Base-by-base conservation (phyloP, 1,284 basidiomycete genomes). In the Ceratobasidium sp. region DNA sequence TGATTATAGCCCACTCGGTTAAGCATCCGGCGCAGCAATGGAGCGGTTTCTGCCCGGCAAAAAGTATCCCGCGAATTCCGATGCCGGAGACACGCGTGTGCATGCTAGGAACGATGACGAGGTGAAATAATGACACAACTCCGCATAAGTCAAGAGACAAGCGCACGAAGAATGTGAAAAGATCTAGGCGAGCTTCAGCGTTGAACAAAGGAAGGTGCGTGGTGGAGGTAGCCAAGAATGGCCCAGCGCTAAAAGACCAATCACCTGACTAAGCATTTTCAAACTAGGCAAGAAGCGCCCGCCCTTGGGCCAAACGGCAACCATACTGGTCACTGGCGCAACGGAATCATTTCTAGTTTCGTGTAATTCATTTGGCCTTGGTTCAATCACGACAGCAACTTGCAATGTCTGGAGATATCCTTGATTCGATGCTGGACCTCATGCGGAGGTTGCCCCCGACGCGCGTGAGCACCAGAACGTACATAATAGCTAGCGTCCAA, bases 401-500 rank as follows among this genome's bases (percentile, higher is more conserved):
- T 9, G 46, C 24, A 51, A 69, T 69, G 66, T 74, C 74, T 29
- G 75, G 49, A 49, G 92, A 94, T 81, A 85, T 91, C 75, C 87
- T 96, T 64, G 93, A 95, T 78, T 91, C 93, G 68, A 94, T 95
- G 87, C 91, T 99, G 59, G 98, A 99, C 86, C 89, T 99, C 65
- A 92, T 98, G 86, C 90, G 98, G 72, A 93, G 98, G 13, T 87
- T 99, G 13, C 97, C 98, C 16, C 98, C 98, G 0, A 93, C 91
- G 53, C 66, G 66, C 29, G 66, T 69, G 27, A 69, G 66, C 41
- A 69, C 34, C 6, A 39, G 41, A 24, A 58, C 31, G n/a, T 11
- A 22, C 41, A 27, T 66, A 13, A 22, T 19, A 11, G 34, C 3
- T 34, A 58, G 39, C 29, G 29, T 27, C 64, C 14, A 66, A 24